Conservation (phyloP, 2,329 filamentous ascomycete species). For the Verticillium nonalfalfae region DNA sequence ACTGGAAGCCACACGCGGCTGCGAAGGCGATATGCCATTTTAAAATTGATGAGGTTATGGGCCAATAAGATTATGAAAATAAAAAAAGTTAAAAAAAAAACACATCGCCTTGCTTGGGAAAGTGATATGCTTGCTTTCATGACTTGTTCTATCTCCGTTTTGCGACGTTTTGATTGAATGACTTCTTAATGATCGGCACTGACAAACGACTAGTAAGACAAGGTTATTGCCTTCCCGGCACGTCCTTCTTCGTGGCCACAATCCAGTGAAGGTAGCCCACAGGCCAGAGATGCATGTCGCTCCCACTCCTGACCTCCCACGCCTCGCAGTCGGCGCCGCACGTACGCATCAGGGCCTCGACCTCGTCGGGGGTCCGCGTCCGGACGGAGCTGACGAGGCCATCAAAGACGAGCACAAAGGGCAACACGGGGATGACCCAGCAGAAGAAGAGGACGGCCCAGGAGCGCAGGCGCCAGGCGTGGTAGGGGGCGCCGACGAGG, state of each 20-base stretch:
- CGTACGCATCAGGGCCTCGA: constrained; percentile 50
- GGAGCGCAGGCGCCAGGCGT: constrained; percentile 45
- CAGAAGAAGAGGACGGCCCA: constrained; percentile 56
- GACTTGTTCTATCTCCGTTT: neutral
- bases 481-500: constrained; percentile 44
- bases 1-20: neutral
- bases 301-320: constrained; percentile 46
- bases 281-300: constrained; percentile 41
- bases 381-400: constrained; percentile 61
- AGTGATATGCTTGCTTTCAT: neutral
- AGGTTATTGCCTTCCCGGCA: no score
- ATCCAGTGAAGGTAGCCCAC: constrained; percentile 46
- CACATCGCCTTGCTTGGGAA: neutral
- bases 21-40: neutral
- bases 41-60: neutral
- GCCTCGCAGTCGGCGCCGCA: constrained; percentile 36
- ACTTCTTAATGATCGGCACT: no score
- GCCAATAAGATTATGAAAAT: neutral
- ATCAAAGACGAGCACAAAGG: constrained; percentile 63
- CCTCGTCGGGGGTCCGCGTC: constrained; percentile 60
- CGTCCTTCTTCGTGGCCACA: constrained; percentile 18
- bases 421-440: constrained; percentile 60
- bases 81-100: neutral
- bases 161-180: neutral
- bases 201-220: no score